These are phyloP conservation scores for Baorangia bicolor DNA, from an alignment of 768 basidiomycete genomes.

Conservation along the genomic window DNA sequence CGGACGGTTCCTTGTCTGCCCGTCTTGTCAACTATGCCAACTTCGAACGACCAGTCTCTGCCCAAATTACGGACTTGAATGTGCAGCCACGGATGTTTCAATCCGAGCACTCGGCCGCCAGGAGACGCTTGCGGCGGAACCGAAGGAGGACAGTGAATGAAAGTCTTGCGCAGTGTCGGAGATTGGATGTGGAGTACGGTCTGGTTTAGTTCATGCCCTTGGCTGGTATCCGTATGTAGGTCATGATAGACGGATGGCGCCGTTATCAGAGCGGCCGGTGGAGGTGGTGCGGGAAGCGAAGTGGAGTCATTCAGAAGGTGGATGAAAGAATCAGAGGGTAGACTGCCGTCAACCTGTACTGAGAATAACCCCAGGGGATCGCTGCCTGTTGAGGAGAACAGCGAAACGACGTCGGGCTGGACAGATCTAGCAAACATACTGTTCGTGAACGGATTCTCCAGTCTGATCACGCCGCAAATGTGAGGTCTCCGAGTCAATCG, in stretches of 20 bases:
- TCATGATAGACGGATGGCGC: slow-evolving; percentile 36
- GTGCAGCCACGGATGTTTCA: slow-evolving; percentile 75
- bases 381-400: slow-evolving; percentile 73
- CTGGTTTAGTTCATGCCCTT: slow-evolving; percentile 47
- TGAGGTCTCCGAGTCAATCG: slow-evolving; percentile 12
- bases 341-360: slow-evolving; percentile 42
- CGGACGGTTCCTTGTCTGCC: slow-evolving; percentile 61
- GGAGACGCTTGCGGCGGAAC: slow-evolving; percentile 9
- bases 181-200: slow-evolving; percentile 80
- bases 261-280: slow-evolving; percentile 47
- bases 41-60: slow-evolving; percentile 72
- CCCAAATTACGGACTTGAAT: slow-evolving; percentile 69
- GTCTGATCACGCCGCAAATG: slow-evolving; percentile 19
- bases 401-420: slow-evolving; percentile 63
- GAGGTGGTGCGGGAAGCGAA: slow-evolving; percentile 45
- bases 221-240: slow-evolving; percentile 32
- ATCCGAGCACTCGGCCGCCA: slow-evolving; percentile 41
- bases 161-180: slow-evolving; percentile 66
- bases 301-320: slow-evolving; percentile 60
- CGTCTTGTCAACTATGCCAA: slow-evolving; percentile 65
- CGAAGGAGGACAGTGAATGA: slow-evolving; percentile 58
- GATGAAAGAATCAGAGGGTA: slow-evolving; percentile 63
- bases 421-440: slow-evolving; percentile 54
- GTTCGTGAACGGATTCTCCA: slow-evolving; percentile 16
- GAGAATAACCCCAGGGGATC: slow-evolving; percentile 61